These are phyloP conservation scores for Nigrospora sphaerica DNA, from an alignment of 2,329 filamentous ascomycete genomes.

Conservation along the genomic window DNA sequence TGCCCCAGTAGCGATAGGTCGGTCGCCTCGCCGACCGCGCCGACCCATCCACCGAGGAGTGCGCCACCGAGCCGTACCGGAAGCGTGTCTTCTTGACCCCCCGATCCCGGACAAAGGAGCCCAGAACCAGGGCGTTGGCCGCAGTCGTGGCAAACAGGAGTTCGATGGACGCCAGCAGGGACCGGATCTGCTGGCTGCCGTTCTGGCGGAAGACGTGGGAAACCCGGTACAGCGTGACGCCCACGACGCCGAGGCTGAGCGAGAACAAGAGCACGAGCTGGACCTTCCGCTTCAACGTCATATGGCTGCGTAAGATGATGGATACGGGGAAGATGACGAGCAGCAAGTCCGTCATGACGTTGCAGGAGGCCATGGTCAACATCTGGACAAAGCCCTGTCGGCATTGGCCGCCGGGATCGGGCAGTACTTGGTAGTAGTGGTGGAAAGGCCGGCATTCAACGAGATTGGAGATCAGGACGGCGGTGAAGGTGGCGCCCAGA, in stretches of 20 bases:
- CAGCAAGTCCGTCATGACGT: conserved; percentile 82
- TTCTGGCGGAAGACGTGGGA: conserved; percentile 63
- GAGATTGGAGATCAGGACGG: conserved; percentile 73
- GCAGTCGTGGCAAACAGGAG: conserved; percentile 82
- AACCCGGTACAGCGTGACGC: conserved; percentile 74
- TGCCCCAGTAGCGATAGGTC: conserved; percentile 67
- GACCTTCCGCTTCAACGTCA: conserved; percentile 70
- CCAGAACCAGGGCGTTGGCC: conserved; percentile 83
- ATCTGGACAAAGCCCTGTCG: conserved; percentile 83
- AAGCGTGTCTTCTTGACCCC: conserved; percentile 87
- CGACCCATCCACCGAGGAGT: conserved; percentile 54
- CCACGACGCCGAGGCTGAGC: conserved; percentile 73
- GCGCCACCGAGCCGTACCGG: conserved; percentile 53
- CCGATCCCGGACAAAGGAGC: conserved; percentile 85
- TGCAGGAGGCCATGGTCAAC: conserved; percentile 81
- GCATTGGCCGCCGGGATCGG: conserved; percentile 79
- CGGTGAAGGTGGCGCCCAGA: conserved; percentile 71
- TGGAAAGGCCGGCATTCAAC: conserved; percentile 72
- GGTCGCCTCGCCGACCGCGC: conserved; percentile 32
- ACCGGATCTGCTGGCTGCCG: conserved; percentile 79
- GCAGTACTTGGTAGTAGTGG: conserved; percentile 74
- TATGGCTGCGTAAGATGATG: conserved; percentile 73
- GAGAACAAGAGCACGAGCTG: conserved; percentile 78
- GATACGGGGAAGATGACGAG: conserved; percentile 85
- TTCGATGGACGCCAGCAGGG: conserved; percentile 82